These are phyloP conservation scores for Fusarium virguliforme DNA, from an alignment of 2,329 filamentous ascomycete species.

Conservation along the genomic window DNA sequence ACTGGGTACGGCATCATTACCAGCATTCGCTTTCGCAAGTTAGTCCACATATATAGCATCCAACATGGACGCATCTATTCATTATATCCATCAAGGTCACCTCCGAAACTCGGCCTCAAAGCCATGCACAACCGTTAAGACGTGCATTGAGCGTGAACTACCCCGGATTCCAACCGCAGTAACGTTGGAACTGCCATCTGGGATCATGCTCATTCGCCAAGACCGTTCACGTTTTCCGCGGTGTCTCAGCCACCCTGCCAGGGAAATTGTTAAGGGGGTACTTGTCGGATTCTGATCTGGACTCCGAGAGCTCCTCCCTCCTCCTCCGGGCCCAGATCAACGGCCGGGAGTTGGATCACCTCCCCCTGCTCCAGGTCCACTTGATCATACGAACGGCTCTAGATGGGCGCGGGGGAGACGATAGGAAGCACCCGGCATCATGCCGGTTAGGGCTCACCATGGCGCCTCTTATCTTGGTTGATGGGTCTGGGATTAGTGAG, in stretches of 20 bases:
- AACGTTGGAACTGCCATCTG: not conserved
- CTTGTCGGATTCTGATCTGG: slow-evolving; percentile 35
- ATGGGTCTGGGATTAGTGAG: slow-evolving; percentile 5
- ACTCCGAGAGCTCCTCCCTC: slow-evolving; percentile 22
- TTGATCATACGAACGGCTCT: slow-evolving; percentile 23
- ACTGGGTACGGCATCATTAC: slow-evolving; percentile 15
- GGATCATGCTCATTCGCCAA: slow-evolving; percentile 7
- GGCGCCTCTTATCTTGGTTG: slow-evolving; percentile 1
- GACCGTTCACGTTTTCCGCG: slow-evolving; percentile 39
- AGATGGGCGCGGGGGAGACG: slow-evolving; percentile 32
- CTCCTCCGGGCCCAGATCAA: slow-evolving; percentile 42
- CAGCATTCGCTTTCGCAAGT: slow-evolving; percentile 11
- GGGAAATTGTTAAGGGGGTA: slow-evolving; percentile 28
- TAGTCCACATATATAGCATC: slow-evolving; percentile 10
- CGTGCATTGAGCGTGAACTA: slow-evolving; percentile 29
- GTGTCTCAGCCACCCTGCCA: slow-evolving; percentile 24
- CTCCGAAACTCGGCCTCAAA: slow-evolving; percentile 14
- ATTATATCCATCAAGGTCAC: too few relatives aligned
- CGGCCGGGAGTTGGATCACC: slow-evolving; percentile 30
- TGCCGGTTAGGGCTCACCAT: slow-evolving; percentile 18
- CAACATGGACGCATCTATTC: slow-evolving; percentile 13
- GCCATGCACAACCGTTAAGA: slow-evolving; percentile 9
- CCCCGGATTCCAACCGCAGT: slow-evolving; percentile 35
- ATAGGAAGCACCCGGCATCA: slow-evolving; percentile 34
- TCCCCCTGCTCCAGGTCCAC: slow-evolving; percentile 27